phyloP scores from a whole-genome alignment of 805 yeast genomes.

The Candida lessepsii region DNA sequence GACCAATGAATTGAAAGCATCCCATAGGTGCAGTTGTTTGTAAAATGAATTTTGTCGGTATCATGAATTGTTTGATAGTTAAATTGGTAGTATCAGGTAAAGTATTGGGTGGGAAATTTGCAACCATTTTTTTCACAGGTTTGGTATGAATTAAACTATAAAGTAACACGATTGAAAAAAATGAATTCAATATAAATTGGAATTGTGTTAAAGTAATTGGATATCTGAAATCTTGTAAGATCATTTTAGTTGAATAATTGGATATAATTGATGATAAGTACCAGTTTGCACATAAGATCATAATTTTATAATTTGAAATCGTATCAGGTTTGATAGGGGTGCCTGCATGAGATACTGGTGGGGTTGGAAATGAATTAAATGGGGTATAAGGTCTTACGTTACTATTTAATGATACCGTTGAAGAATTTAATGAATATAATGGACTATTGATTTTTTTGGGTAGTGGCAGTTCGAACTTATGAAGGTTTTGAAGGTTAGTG shows the following conservation, averaged over 20 bases:
- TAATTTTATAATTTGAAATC: constrained; percentile 2
- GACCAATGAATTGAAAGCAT: constrained; percentile 87
- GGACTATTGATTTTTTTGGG: constrained; percentile 16
- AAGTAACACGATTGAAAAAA: constrained; percentile 47
- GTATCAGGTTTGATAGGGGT: constrained; percentile 28
- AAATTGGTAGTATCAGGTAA: constrained; percentile 37
- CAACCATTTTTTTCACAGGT: constrained; percentile 7
- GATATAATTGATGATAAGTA: constrained; percentile 78
- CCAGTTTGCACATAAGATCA: constrained; percentile 67
- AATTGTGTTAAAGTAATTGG: constrained; percentile 89
- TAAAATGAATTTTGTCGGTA: constrained; percentile 53
- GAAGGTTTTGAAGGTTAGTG: constrained; percentile 30
- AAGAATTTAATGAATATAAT: constrained; percentile 4
- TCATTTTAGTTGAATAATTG: constrained; percentile 76
- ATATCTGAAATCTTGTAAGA: constrained; percentile 64
- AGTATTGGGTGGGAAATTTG: constrained; percentile 46
- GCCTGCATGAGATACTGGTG: constrained; percentile 32
- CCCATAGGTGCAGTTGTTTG: constrained; percentile 91
- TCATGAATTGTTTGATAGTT: constrained; percentile 41
- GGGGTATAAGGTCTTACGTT: constrained; percentile 3
- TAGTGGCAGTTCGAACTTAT: constrained; percentile 13
- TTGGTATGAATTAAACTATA: constrained; percentile 4
- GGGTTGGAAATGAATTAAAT: constrained; percentile 29
- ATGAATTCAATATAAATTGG: constrained; percentile 75
- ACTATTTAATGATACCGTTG: constrained; percentile 3